Base-by-base conservation (phyloP, 202 grass and related monocot genomes). In the Schoenoplectus triqueter region DNA sequence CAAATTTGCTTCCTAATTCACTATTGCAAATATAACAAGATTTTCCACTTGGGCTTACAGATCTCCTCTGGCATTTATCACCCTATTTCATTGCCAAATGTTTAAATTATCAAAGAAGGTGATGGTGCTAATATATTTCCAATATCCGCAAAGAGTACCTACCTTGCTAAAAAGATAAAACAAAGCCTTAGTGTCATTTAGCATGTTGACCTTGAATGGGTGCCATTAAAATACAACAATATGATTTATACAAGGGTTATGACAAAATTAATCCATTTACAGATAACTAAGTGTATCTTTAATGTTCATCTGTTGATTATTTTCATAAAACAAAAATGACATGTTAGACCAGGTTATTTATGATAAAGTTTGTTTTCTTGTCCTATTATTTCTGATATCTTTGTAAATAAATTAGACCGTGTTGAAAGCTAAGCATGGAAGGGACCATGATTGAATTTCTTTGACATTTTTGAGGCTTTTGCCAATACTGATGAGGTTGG, bases 381-480 rank as follows among this genome's bases (percentile, higher is more conserved):
- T 42, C 13, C 55, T 78, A 59, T 61, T 10, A 14, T 20, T 31
- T 31, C 31, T 31, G 31, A 59, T 78, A 60, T 78, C 13, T 19
- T 77, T 60, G 31, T 47, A 78, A 78, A 45, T 61, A 45, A 17
- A 78, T 42, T 78, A 60, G 75, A 78, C 75, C 4, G 66, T 78
- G 52, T 78, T 78, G 75, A 78, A 78, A 60, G 14, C 55, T 42
- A 78, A 61, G 75, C 54, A 78, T 44, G 55, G 75, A 60, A 78
- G 55, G 39, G 39, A 78, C 55, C 55, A 61, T 78, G 22, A 42
- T 78, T 60, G 54, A 78, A 60, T 61, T 78, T 78, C 31, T 45
- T 41, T 61, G 54, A 78, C 54, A 78, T 59, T 60, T 78, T 78
- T 61, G 51, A 20, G 75, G 14, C 22, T 60, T 60, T 61, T 45